Percentiles rank a stretch among this genome's conserved stretches.
Conservation (phyloP, 495 filamentous ascomycete species). For the Penicillium fimorum region DNA sequence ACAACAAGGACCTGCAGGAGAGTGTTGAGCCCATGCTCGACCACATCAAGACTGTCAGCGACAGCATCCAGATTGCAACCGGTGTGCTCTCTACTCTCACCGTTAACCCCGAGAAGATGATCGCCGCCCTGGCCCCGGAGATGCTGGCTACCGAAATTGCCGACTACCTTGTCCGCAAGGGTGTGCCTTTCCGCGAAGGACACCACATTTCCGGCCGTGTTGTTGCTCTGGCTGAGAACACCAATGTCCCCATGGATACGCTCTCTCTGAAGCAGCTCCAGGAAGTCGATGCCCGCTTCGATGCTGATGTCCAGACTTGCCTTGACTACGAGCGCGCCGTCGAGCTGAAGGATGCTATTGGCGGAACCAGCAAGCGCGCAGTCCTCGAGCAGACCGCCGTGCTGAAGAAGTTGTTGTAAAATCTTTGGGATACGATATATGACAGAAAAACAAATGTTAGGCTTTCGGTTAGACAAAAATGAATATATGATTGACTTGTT, state of each 20-base stretch:
- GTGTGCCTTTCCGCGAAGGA: conserved; percentile 72
- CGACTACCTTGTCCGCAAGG: conserved; percentile 89
- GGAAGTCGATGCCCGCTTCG: conserved; percentile 72
- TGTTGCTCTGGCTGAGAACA: conserved; percentile 72
- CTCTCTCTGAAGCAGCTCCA: conserved; percentile 68
- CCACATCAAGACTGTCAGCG: conserved; percentile 79
- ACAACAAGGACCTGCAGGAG: conserved; percentile 96
- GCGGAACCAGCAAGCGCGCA: conserved; percentile 73
- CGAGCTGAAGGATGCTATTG: conserved; percentile 76
- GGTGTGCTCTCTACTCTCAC: conserved; percentile 68
- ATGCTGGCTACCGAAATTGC: conserved; percentile 84
- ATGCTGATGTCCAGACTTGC: conserved; percentile 65
- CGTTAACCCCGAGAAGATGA: conserved; percentile 73
- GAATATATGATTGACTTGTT: conserved; percentile 5
- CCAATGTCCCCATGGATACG: conserved; percentile 71
- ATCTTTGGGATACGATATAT: conserved; percentile 12
- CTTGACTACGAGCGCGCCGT: conserved; percentile 88
- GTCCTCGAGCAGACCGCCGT: conserved; percentile 78
- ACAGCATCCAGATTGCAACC: conserved; percentile 84
- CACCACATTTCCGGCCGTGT: conserved; percentile 86
- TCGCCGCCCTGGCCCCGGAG: conserved; percentile 67
- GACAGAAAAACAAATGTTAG: conserved; percentile 4
- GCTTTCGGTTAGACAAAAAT: conserved; percentile 31
- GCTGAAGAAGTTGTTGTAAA: conserved; percentile 52
- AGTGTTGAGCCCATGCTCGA: conserved; percentile 85